phyloP scores from a whole-genome alignment of 176 grass and related monocot species.

The Avena eriantha region DNA sequence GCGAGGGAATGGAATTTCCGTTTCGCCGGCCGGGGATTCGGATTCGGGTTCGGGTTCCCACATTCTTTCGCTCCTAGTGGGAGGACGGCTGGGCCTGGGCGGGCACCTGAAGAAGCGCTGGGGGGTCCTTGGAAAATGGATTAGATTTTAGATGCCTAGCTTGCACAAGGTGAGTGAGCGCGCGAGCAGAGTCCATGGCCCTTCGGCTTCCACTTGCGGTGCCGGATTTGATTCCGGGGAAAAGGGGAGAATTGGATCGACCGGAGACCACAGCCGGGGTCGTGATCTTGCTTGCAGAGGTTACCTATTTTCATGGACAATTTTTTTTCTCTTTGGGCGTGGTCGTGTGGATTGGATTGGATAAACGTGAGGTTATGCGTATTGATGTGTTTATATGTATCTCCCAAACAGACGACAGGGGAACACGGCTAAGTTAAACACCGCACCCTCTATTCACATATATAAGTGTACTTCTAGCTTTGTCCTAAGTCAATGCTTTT shows the following conservation, averaged over 20 bases:
- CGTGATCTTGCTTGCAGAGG: background rate
- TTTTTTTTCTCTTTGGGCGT: no score
- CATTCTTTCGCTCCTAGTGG: constrained; percentile 16
- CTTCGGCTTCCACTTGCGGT: background rate
- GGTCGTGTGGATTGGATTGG: no score
- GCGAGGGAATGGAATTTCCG: background rate
- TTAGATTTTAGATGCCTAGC: constrained; percentile 46
- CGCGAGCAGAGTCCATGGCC: background rate
- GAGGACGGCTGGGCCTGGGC: background rate
- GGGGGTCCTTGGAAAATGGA: constrained; percentile 2
- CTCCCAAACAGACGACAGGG: no score
- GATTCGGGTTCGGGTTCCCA: constrained; percentile 34
- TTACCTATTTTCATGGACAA: no score
- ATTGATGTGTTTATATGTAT: no score
- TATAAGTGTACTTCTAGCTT: no score
- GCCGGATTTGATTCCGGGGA: constrained; percentile 33
- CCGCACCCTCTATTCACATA: no score
- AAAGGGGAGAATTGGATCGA: background rate
- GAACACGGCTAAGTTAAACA: no score
- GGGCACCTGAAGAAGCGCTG: constrained; percentile 45
- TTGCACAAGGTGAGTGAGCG: background rate
- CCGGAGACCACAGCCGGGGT: background rate
- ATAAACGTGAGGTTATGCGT: no score
- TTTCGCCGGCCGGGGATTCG: background rate
- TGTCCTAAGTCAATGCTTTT: no score